A percentile compares a stretch with the other conserved stretches of the same genome.
Conservation (phyloP, 345 rosid genomes). For the Bruguiera sexangula region DNA sequence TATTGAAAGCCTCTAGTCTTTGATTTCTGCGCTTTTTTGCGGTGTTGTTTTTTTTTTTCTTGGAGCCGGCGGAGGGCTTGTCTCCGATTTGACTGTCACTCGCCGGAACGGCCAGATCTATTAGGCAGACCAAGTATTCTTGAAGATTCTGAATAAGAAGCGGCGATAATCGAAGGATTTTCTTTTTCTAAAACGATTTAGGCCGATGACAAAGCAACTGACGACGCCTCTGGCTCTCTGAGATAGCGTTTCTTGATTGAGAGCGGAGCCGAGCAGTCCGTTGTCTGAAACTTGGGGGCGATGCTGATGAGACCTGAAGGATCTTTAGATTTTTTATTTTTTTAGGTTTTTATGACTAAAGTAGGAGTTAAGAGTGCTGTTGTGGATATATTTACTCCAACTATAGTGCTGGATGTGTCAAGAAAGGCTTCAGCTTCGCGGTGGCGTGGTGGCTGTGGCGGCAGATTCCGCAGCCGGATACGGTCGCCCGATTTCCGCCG, state of each 20-base stretch:
- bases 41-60: slow-evolving; percentile 10
- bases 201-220: neutral
- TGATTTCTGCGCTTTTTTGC: slow-evolving; percentile 39
- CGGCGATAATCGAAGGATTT: neutral
- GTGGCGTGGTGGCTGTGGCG: neutral
- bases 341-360: neutral
- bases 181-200: neutral
- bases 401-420: too few species aligned
- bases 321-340: neutral
- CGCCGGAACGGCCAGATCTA: neutral
- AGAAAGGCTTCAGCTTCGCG: too few species aligned
- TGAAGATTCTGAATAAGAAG: neutral
- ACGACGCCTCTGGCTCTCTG: neutral
- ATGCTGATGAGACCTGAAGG: neutral
- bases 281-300: neutral
- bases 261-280: neutral
- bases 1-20: slow-evolving; percentile 36
- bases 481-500: neutral
- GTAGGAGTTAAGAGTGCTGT: too few species aligned
- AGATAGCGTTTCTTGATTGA: neutral
- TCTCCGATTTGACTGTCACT: too few species aligned
- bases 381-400: neutral
- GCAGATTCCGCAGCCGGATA: neutral
- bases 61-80: neutral
- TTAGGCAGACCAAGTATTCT: neutral